These are phyloP conservation scores for Rossbeevera mucosa DNA, from an alignment of 768 basidiomycete species.

Conservation along the genomic window DNA sequence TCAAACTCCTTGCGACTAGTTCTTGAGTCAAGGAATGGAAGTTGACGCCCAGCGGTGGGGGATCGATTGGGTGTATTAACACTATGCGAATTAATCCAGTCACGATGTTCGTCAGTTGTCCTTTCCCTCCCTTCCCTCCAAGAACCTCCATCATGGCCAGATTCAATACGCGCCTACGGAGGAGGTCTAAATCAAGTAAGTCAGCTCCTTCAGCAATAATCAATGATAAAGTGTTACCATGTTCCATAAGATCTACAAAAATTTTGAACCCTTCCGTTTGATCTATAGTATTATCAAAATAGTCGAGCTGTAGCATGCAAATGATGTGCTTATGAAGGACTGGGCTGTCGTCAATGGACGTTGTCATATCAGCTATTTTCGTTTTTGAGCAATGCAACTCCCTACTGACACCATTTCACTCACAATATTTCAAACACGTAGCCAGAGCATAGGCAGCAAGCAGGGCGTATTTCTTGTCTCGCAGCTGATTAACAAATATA, in stretches of 20 bases:
- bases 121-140: conserved; percentile 11
- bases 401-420: neutral
- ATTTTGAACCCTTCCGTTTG: conserved; percentile 22
- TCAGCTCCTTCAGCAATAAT: conserved; percentile 1
- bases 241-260: conserved; percentile 17
- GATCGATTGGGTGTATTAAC: neutral
- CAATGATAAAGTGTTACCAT: conserved; percentile 7
- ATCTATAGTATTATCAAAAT: conserved; percentile 23
- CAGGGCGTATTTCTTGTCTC: neutral
- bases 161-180: conserved; percentile 10
- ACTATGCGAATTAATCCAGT: conserved; percentile 15
- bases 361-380: conserved; percentile 13
- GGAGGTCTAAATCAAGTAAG: neutral
- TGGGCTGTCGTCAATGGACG: conserved; percentile 1
- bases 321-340: conserved; percentile 10
- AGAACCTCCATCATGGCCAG: conserved; percentile 17
- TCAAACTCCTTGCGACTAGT: conserved; percentile 13
- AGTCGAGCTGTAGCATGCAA: conserved; percentile 21
- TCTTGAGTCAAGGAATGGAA: neutral
- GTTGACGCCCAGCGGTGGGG: neutral
- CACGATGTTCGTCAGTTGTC: conserved; percentile 11
- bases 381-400: neutral
- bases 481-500: neutral
- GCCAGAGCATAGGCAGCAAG: neutral
- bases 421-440: neutral